Evolutionary conservation across 495 filamentous ascomycete genomes (phyloP).

Genomic region (Xylaria flabelliformis): DNA sequence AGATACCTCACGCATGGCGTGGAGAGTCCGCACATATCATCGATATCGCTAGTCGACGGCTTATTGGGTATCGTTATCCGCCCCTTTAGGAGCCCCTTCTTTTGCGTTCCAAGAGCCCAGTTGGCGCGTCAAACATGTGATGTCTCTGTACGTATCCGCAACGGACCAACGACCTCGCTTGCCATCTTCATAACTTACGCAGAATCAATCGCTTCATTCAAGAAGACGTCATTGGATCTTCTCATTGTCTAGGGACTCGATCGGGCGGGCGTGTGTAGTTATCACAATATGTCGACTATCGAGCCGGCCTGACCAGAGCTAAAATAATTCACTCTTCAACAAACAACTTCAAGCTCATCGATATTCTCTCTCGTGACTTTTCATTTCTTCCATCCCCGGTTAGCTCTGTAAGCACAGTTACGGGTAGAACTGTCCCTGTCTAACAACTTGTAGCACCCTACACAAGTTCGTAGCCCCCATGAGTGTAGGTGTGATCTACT

Average conservation of each 20-base stretch:
- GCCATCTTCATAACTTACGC: not conserved
- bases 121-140: conserved; percentile 27
- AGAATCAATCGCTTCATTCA: not conserved
- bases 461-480: too few relatives aligned
- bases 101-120: conserved; percentile 11
- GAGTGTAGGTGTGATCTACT: too few relatives aligned
- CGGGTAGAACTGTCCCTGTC: too few relatives aligned
- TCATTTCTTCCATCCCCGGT: too few relatives aligned
- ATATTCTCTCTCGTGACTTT: not conserved
- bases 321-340: conserved; percentile 38
- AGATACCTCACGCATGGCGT: not conserved
- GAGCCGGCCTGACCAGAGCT: conserved; percentile 35
- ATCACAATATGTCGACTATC: conserved; percentile 39
- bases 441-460: too few relatives aligned
- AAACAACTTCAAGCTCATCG: not conserved
- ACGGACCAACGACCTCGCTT: not conserved
- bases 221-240: conserved; percentile 33
- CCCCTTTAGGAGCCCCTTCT: not conserved
- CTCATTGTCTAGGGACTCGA: conserved; percentile 51
- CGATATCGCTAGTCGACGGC: not conserved
- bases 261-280: conserved; percentile 43
- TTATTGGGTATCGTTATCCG: not conserved
- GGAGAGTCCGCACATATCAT: not conserved
- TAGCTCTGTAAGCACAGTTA: too few relatives aligned
- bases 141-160: not conserved